These are phyloP conservation scores for Ophiosphaerella herpotricha DNA, from an alignment of 2,329 filamentous ascomycete species.

Conservation along the genomic window DNA sequence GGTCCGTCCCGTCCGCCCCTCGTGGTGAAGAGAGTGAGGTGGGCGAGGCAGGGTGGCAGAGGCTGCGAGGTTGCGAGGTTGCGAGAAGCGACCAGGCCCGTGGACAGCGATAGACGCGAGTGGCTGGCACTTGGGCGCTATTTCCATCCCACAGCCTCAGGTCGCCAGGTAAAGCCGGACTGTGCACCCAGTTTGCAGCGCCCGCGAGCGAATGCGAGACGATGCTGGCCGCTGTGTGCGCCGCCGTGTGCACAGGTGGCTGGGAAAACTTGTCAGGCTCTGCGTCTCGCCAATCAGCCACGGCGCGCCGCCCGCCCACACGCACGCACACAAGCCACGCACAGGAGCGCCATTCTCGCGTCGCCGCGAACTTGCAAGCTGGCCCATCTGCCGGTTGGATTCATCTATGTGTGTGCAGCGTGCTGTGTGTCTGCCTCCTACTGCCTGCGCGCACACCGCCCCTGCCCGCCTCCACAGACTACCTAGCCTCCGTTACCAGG, in stretches of 20 bases:
- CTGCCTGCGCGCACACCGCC: background rate
- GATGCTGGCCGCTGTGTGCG: background rate
- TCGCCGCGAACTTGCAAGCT: too few relatives aligned
- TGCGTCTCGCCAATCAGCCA: too few relatives aligned
- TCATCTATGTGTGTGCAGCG: background rate
- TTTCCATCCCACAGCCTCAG: too few relatives aligned
- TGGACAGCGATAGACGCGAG: too few relatives aligned
- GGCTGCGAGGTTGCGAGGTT: background rate
- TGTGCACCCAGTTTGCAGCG: constrained; percentile 12
- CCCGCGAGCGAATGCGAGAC: background rate
- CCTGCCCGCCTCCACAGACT: background rate
- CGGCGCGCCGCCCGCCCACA: too few relatives aligned
- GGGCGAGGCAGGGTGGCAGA: background rate
- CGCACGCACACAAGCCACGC: too few relatives aligned
- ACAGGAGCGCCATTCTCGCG: too few relatives aligned
- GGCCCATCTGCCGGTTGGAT: background rate
- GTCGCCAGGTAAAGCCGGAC: background rate
- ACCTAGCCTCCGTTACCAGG: constrained; percentile 18
- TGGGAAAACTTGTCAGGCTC: constrained; percentile 2
- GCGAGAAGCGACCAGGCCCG: background rate
- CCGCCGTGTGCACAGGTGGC: constrained; percentile 1
- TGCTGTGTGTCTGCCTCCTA: background rate
- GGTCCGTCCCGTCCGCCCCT: too few relatives aligned
- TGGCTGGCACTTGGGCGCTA: background rate
- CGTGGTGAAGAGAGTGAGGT: background rate